phyloP scores from a whole-genome alignment of 148 eudicot genomes.

The Chenopodium album region DNA sequence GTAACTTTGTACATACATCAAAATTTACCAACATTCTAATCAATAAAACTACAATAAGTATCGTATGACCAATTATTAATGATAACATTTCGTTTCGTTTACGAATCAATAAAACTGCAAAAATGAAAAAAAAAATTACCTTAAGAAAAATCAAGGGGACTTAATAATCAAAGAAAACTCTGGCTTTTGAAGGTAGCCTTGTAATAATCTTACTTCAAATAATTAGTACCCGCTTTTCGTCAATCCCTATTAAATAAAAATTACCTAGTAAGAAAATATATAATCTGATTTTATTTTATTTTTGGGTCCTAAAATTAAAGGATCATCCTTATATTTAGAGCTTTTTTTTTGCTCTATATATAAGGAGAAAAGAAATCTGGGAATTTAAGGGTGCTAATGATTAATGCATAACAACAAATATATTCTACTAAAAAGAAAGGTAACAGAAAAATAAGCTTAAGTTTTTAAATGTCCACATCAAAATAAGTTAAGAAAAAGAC shows the following conservation, averaged over 20 bases:
- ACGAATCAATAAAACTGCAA: background rate
- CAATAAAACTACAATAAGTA: too few relatives aligned
- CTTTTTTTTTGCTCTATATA: background rate
- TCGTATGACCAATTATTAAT: too few relatives aligned
- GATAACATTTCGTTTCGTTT: too few relatives aligned
- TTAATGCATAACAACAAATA: constrained; percentile 19
- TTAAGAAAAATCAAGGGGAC: constrained; percentile 16
- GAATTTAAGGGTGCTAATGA: constrained; percentile 16
- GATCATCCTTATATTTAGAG: background rate
- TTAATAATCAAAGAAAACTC: constrained; percentile 9
- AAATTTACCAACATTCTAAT: background rate
- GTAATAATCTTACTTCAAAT: constrained; percentile 21
- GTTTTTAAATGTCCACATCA: constrained; percentile 23
- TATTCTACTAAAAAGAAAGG: constrained; percentile 23
- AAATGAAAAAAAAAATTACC: constrained; percentile 22
- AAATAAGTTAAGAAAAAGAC: constrained; percentile 7
- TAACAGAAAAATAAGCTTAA: constrained; percentile 11
- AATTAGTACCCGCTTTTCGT: constrained; percentile 9
- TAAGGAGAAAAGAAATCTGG: background rate
- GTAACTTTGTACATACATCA: constrained; percentile 27
- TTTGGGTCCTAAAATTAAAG: background rate
- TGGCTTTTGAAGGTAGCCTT: constrained; percentile 4
- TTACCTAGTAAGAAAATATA: background rate
- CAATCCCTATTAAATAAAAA: constrained; percentile 20
- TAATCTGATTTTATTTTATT: too few relatives aligned